Conservation (phyloP, 2,329 filamentous ascomycete genomes). For the Stagonosporopsis vannaccii region DNA sequence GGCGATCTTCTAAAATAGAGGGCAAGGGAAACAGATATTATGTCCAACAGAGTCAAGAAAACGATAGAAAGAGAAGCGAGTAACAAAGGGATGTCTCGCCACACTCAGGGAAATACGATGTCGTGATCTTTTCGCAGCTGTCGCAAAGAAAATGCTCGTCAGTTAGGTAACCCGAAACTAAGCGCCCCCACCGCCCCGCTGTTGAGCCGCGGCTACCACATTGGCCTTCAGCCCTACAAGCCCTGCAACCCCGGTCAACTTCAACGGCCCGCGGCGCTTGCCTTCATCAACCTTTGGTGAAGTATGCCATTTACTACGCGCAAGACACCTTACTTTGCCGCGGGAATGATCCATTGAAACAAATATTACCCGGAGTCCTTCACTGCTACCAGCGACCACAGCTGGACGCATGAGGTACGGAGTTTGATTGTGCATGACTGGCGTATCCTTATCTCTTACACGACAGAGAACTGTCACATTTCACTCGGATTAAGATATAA, state of each 20-base stretch:
- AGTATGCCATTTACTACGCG: no score
- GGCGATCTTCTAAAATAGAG: conserved; percentile 10
- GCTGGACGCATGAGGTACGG: no score
- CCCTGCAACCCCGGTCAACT: neutral
- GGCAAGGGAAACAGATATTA: neutral
- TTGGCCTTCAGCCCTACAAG: conserved; percentile 9
- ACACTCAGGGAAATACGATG: conserved; percentile 12
- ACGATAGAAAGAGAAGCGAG: neutral
- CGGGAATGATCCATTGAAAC: no score
- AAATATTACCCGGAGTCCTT: no score
- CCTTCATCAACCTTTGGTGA: neutral
- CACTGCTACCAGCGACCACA: no score
- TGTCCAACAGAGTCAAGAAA: neutral
- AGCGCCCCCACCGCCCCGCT: conserved; percentile 15
- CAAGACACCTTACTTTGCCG: no score
- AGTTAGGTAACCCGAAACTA: conserved; percentile 19
- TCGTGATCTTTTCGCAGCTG: conserved; percentile 18
- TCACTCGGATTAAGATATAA: no score
- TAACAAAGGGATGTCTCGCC: conserved; percentile 12
- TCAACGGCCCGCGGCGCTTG: neutral
- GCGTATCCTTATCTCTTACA: no score
- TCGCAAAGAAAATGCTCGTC: conserved; percentile 21
- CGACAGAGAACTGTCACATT: no score
- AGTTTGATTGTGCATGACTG: no score
- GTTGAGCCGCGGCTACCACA: conserved; percentile 18